phyloP scores from a whole-genome alignment of 805 yeast species.

The Candida incommunis region DNA sequence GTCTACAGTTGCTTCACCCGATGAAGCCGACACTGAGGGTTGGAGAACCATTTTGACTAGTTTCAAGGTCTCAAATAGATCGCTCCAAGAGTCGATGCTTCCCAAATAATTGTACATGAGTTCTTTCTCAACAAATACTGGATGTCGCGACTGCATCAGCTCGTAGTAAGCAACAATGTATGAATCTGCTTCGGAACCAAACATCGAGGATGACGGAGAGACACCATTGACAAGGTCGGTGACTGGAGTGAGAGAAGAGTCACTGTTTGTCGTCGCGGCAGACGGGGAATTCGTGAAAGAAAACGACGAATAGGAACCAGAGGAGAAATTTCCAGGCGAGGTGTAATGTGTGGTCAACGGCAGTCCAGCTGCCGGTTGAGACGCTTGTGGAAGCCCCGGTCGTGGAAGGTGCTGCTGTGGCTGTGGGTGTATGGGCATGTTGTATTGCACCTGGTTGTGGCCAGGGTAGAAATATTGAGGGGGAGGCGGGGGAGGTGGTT shows the following conservation, averaged over 20 bases:
- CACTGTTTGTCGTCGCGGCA: not conserved
- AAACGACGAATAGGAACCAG: not conserved
- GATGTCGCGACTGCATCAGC: not conserved
- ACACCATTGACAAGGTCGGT: not conserved
- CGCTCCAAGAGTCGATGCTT: not conserved
- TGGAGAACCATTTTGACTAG: not conserved
- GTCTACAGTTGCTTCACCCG: not conserved
- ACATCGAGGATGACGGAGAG: not conserved
- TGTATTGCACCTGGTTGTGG: not conserved
- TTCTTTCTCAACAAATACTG: not conserved
- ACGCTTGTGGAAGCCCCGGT: not conserved
- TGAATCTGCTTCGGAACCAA: not conserved
- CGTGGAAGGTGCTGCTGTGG: not conserved
- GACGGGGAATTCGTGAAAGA: not conserved
- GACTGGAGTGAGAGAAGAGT: not conserved
- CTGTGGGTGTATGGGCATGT: not conserved
- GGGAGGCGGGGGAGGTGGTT: no score
- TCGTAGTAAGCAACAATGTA: not conserved
- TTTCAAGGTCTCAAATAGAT: not conserved
- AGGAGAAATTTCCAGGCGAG: not conserved
- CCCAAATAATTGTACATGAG: not conserved
- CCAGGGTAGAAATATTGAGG: no score
- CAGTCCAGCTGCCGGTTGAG: not conserved
- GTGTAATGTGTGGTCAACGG: not conserved
- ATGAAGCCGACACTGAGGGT: not conserved